Conservation (phyloP, 306 rosid species). For the Rosa rugosa region DNA sequence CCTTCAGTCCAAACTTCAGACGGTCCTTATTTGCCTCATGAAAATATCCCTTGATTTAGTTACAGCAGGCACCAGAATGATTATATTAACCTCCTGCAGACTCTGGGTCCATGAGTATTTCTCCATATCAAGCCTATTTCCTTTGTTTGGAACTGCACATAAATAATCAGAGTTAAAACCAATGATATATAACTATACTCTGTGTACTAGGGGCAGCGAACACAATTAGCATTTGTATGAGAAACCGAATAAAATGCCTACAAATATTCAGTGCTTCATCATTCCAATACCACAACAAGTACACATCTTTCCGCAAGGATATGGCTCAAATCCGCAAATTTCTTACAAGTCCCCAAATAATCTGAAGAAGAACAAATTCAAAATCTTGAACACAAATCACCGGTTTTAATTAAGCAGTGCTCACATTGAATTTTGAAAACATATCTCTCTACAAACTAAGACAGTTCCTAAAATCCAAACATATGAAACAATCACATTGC, state of each 20-base stretch:
- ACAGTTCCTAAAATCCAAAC: not conserved
- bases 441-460: not conserved
- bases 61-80: conserved; percentile 72
- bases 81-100: conserved; percentile 74
- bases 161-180: not conserved
- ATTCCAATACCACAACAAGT: not conserved
- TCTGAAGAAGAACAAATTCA: not conserved
- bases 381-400: not conserved
- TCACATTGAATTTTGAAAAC: not conserved
- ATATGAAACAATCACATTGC: not conserved
- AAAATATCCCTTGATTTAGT: conserved; percentile 77
- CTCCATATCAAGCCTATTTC: conserved; percentile 87
- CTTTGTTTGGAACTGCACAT: conserved; percentile 68
- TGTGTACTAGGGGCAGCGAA: not conserved
- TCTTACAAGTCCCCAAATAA: too few relatives aligned
- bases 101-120: conserved; percentile 84
- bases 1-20: too few relatives aligned
- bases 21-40: too few relatives aligned
- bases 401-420: not conserved
- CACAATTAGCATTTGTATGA: not conserved
- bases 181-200: not conserved
- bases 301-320: not conserved
- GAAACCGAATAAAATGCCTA: not conserved
- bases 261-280: not conserved
- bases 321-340: not conserved